phyloP scores from a whole-genome alignment of 345 rosid genomes.

The Fremontodendron californicum region DNA sequence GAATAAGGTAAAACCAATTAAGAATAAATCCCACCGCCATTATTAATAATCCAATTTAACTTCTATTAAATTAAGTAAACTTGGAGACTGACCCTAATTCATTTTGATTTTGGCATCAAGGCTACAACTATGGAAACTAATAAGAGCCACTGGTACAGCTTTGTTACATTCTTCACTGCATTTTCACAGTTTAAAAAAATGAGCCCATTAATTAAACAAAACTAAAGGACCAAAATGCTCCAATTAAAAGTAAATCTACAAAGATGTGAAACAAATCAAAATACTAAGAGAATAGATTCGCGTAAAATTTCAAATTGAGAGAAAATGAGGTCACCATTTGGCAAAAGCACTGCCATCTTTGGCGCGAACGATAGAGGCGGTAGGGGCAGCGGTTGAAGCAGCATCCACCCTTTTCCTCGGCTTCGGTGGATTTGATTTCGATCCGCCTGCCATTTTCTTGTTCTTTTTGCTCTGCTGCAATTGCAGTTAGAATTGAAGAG shows the following conservation, averaged over 20 bases:
- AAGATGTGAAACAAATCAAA: neutral
- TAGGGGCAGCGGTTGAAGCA: slow-evolving; percentile 12
- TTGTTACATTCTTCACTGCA: slow-evolving; percentile 74
- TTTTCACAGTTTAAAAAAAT: neutral
- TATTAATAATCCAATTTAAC: neutral
- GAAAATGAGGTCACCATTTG: slow-evolving; percentile 42
- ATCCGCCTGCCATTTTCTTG: slow-evolving; percentile 6
- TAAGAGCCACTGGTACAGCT: slow-evolving; percentile 72
- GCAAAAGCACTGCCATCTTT: slow-evolving; percentile 88
- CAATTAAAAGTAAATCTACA: neutral
- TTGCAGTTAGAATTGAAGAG: too few species aligned
- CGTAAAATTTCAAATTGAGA: neutral
- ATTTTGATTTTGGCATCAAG: slow-evolving; percentile 82
- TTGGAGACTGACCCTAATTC: slow-evolving; percentile 45
- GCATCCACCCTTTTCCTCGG: slow-evolving; percentile 66
- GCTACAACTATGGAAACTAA: slow-evolving; percentile 73
- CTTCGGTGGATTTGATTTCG: neutral
- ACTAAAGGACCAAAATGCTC: neutral
- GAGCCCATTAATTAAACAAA: neutral
- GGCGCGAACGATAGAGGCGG: slow-evolving; percentile 48
- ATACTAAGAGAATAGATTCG: neutral
- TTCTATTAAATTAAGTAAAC: neutral
- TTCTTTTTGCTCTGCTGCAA: slow-evolving; percentile 20
- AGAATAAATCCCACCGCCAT: neutral
- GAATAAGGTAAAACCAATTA: neutral